Evolutionary conservation across 2,329 filamentous ascomycete species (phyloP).

Genomic region (Epichloe elymi): DNA sequence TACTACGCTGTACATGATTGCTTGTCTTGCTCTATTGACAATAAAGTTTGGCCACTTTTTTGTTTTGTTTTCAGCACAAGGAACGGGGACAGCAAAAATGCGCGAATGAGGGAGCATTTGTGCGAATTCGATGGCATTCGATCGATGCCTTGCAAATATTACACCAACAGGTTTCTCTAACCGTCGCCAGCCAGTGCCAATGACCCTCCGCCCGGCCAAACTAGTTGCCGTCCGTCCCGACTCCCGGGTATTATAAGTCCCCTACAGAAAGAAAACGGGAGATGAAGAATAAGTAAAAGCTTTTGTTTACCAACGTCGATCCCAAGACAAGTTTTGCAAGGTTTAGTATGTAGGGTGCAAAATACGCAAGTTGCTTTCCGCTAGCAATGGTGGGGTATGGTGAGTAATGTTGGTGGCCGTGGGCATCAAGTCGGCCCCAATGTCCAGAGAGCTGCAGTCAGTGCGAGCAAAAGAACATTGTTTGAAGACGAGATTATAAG

Average conservation of each 20-base stretch:
- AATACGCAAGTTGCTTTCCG: background rate
- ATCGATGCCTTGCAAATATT: background rate
- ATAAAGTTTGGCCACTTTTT: background rate
- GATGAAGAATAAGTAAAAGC: no score
- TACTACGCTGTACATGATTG: background rate
- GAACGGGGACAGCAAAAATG: background rate
- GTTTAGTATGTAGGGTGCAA: background rate
- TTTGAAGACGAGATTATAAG: background rate
- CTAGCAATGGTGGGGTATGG: background rate
- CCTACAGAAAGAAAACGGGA: background rate
- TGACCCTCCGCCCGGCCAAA: background rate
- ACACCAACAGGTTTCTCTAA: background rate
- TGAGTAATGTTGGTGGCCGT: background rate
- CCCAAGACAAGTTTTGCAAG: no score
- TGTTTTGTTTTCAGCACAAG: background rate
- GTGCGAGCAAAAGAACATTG: background rate
- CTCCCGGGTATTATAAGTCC: background rate
- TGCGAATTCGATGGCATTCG: background rate
- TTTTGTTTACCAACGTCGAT: no score
- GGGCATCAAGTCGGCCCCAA: background rate
- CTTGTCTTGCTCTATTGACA: background rate
- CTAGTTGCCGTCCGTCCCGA: no score
- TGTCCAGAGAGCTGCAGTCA: background rate
- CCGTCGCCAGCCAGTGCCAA: constrained; percentile 2
- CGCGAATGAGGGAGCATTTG: background rate